Conservation (phyloP, 306 rosid genomes). For the Ceratonia siliqua region DNA sequence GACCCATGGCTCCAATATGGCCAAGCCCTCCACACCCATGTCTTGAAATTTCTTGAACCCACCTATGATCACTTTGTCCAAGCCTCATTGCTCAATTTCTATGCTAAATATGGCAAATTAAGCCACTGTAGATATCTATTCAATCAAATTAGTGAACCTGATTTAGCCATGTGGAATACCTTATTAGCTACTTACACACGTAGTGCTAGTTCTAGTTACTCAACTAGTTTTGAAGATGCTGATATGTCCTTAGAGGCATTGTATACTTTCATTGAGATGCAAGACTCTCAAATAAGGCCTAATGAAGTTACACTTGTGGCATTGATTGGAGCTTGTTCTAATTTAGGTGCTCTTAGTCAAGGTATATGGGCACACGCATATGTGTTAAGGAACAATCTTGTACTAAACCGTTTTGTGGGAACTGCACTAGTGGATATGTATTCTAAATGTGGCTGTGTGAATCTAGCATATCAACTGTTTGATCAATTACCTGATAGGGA, state of each 20-base stretch:
- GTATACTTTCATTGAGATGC: constrained; percentile 39
- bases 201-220: constrained; percentile 30
- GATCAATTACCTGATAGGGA: constrained; percentile 41
- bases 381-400: constrained; percentile 39
- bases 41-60: constrained; percentile 48
- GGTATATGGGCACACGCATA: constrained; percentile 48
- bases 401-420: constrained; percentile 46
- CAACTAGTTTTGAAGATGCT: constrained; percentile 31
- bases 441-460: constrained; percentile 49
- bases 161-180: constrained; percentile 47
- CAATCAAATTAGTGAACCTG: constrained; percentile 45
- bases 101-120: constrained; percentile 47
- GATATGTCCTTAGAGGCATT: constrained; percentile 39
- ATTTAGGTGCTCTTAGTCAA: constrained; percentile 49
- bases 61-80: constrained; percentile 49
- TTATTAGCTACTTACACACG: constrained; percentile 40
- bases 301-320: constrained; percentile 53
- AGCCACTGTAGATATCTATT: constrained; percentile 36
- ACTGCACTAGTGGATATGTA: constrained; percentile 49
- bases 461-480: constrained; percentile 46
- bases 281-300: constrained; percentile 32
- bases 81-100: constrained; percentile 45
- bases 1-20: constrained; percentile 40
- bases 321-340: constrained; percentile 44
- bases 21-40: constrained; percentile 44